phyloP scores from a whole-genome alignment of 1,284 basidiomycete species.

The Fomitopsis pinicola region DNA sequence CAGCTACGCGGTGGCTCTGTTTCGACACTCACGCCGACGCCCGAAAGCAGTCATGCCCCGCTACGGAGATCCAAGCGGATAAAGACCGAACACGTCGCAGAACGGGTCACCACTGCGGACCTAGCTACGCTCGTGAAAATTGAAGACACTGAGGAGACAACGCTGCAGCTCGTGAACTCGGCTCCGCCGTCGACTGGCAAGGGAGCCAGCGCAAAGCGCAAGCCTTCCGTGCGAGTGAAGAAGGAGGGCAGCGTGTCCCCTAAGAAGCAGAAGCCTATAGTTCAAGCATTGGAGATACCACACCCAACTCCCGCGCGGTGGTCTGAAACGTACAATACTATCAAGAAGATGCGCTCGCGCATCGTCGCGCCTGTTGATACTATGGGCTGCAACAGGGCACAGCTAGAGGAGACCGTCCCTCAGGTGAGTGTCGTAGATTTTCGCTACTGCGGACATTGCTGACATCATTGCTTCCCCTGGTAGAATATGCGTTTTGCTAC shows the following conservation, averaged over 20 bases:
- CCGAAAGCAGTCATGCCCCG: background rate
- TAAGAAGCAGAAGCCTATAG: constrained; percentile 46
- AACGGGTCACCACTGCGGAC: background rate
- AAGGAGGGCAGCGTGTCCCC: constrained; percentile 20
- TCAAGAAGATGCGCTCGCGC: constrained; percentile 73
- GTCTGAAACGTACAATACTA: constrained; percentile 72
- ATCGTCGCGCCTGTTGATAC: constrained; percentile 86
- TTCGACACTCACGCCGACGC: background rate
- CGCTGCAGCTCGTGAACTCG: background rate
- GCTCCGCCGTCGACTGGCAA: background rate
- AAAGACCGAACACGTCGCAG: background rate
- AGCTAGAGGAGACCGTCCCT: constrained; percentile 57
- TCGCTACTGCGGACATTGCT: background rate
- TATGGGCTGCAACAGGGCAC: constrained; percentile 81
- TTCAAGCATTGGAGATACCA: constrained; percentile 56
- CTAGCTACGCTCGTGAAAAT: background rate
- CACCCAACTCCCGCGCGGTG: constrained; percentile 75
- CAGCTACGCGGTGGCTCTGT: background rate
- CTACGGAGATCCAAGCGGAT: background rate
- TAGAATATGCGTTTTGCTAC: constrained; percentile 81
- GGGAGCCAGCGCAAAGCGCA: background rate
- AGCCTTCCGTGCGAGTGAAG: constrained; percentile 6
- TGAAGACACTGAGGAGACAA: background rate
- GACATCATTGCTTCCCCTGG: background rate
- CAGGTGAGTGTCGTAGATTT: constrained; percentile 41